Conservation (phyloP, 192 early-diverging fungal genomes). For the Mortierella alpina region DNA sequence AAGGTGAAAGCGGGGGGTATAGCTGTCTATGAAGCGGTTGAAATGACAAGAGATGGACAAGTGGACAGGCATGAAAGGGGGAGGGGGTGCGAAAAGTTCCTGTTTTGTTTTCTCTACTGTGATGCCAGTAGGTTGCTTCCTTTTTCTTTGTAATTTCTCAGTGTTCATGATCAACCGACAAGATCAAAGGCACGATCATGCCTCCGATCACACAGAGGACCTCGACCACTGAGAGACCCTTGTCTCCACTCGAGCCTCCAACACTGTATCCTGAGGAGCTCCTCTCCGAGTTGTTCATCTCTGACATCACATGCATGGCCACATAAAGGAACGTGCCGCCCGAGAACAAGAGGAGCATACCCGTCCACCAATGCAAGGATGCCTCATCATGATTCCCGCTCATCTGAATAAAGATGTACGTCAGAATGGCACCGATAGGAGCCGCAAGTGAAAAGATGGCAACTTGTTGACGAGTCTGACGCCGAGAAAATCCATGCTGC, state of each 20-base stretch:
- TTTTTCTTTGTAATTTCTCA: slow-evolving; percentile 9
- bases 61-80: not conserved
- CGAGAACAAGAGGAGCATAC: slow-evolving; percentile 87
- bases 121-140: not conserved
- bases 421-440: slow-evolving; percentile 81
- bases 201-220: slow-evolving; percentile 49
- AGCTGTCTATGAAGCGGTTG: not conserved
- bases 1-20: not conserved
- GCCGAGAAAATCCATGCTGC: slow-evolving; percentile 73
- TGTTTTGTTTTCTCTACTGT: not conserved
- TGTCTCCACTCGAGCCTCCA: slow-evolving; percentile 32
- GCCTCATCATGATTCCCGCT: slow-evolving; percentile 50
- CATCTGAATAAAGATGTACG: slow-evolving; percentile 57
- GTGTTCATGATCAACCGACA: slow-evolving; percentile 51
- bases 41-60: not conserved
- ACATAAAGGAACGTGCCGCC: slow-evolving; percentile 94
- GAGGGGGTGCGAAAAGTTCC: not conserved
- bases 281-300: slow-evolving; percentile 55
- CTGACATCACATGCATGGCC: slow-evolving; percentile 77
- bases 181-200: slow-evolving; percentile 49
- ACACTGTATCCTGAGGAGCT: slow-evolving; percentile 31
- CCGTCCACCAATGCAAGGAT: slow-evolving; percentile 79
- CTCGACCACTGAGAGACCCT: slow-evolving; percentile 42
- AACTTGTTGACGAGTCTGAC: slow-evolving; percentile 79
- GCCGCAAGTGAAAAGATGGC: slow-evolving; percentile 86